Evolutionary conservation across 1,284 basidiomycete species (phyloP), one percentile per base, ranked within the genome.

Genomic region (Apiotrichum akiyoshidainum): DNA sequence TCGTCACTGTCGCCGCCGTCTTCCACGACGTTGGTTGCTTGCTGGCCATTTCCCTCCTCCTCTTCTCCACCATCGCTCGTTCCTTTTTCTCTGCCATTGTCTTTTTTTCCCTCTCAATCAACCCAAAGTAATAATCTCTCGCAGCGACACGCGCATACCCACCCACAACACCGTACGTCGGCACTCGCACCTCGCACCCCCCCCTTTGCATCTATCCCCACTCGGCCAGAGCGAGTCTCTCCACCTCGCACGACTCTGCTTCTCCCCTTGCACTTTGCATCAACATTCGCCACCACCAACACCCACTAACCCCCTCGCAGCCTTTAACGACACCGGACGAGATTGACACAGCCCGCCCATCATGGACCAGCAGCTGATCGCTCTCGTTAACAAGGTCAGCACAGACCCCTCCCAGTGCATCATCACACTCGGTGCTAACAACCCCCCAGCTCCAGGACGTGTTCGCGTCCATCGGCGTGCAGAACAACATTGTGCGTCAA

Each of bases 401-500:
- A 31, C 31, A 13, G 21, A 17, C 39, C 33, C 6, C 8, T 5
- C 21, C 9, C n/a, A 11, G 2, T 53, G 2, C 33, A 26, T 16
- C 31, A 31, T 17, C 17, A 39, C 19, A 7, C 21, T 2, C 21
- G 26, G 46, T 56, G 54, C 65, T 63, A 33, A 60, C 48, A 3
- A 10, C 26, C 37, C 9, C 26, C 16, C 57, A 80, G 77, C 77
- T 82, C 17, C 81, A 82, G 77, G 81, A 82, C 75, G 81, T 81
- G 35, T 82, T 82, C 65, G 76, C 81, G 26, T 78, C 78, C 26
- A 79, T 80, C 48, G 80, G 80, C 55, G 74, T 81, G 41, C 72
- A 73, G 53, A 79, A 78, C 69, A 77, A 73, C 63, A 78, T 78
- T 47, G 78, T 78, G 76, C 70, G 52, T 41, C 19, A n/a, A 39